A percentile compares a stretch with the other conserved stretches of the same genome.
Evolutionary conservation across 2,329 filamentous ascomycete species (phyloP).

Genomic region (Penicillium paneum): DNA sequence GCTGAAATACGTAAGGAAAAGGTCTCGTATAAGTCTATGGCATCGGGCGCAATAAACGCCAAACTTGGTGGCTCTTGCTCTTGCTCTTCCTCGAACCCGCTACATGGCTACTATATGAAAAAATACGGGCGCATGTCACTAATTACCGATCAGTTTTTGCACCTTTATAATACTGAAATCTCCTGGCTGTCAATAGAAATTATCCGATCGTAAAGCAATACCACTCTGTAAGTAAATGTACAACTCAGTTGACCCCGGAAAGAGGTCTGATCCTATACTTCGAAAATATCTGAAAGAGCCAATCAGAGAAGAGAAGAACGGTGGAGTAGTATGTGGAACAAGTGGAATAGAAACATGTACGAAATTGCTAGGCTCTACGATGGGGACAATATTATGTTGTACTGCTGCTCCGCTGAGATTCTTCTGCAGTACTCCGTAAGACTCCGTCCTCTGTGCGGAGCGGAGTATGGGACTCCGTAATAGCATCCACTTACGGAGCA

Average conservation of each 20-base stretch:
- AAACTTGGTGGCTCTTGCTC: too few relatives aligned
- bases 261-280: background rate
- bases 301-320: background rate
- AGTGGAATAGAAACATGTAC: background rate
- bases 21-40: background rate
- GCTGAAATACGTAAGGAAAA: background rate
- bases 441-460: too few relatives aligned
- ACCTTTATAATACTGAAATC: too few relatives aligned
- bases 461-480: background rate
- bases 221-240: background rate
- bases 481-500: background rate
- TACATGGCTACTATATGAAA: background rate
- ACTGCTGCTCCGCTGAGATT: background rate
- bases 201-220: too few relatives aligned
- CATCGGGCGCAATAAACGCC: background rate
- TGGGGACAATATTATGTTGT: too few relatives aligned
- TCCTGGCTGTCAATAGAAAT: background rate
- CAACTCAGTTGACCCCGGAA: background rate
- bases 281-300: background rate
- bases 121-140: background rate
- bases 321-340: background rate
- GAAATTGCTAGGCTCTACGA: too few relatives aligned
- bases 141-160: too few relatives aligned
- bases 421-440: too few relatives aligned
- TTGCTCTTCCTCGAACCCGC: background rate